Evolutionary conservation across 2,329 filamentous ascomycete species (phyloP).

Genomic region (Monilinia vaccinii-corymbosi): DNA sequence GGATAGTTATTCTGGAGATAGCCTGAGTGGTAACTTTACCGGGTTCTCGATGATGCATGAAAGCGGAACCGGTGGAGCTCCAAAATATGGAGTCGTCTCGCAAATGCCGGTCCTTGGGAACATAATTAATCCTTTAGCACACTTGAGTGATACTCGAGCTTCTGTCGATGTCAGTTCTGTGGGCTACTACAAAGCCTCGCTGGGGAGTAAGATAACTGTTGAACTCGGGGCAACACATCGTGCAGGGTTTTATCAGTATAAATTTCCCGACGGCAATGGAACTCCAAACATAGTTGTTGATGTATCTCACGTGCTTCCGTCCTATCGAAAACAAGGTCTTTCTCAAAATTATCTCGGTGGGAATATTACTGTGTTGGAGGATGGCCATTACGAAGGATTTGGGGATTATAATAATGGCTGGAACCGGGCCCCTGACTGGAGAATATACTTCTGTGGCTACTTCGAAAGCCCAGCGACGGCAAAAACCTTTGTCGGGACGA

Average conservation of each 20-base stretch:
- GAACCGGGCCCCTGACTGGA: conserved; percentile 55
- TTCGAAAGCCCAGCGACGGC: conserved; percentile 36
- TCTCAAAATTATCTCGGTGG: conserved; percentile 53
- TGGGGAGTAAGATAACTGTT: conserved; percentile 46
- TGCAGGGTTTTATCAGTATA: conserved; percentile 51
- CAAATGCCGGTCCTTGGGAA: conserved; percentile 45
- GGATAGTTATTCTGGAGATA: conserved; percentile 43
- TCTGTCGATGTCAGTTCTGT: conserved; percentile 42
- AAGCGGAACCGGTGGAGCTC: conserved; percentile 57
- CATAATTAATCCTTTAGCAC: conserved; percentile 43
- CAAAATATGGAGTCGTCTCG: conserved; percentile 57
- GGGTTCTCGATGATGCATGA: conserved; percentile 58
- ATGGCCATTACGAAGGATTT: conserved; percentile 47
- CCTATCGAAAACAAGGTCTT: conserved; percentile 48
- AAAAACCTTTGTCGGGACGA: conserved; percentile 33
- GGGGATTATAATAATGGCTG: conserved; percentile 59
- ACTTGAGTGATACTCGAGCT: conserved; percentile 45
- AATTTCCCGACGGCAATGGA: conserved; percentile 38
- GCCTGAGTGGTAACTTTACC: conserved; percentile 41
- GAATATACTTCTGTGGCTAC: conserved; percentile 46
- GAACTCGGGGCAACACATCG: conserved; percentile 48
- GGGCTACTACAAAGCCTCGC: conserved; percentile 50
- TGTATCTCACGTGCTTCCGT: conserved; percentile 54
- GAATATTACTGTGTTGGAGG: conserved; percentile 41
- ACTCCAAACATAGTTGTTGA: conserved; percentile 44